Base-by-base conservation (phyloP, 306 rosid species). In the Arachis hypogaea region DNA sequence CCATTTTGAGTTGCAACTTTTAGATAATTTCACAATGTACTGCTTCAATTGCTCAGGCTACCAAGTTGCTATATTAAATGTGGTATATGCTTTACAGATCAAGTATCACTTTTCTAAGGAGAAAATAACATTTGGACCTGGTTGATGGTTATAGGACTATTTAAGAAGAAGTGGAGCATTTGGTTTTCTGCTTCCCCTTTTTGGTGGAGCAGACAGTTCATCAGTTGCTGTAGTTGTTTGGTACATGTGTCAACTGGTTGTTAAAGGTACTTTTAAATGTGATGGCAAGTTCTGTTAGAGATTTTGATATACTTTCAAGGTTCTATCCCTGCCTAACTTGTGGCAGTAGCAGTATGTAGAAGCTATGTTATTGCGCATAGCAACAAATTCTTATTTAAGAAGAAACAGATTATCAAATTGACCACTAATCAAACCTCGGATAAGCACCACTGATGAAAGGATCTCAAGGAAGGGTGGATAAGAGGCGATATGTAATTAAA, bases 161-260 rank as follows among this genome's bases (percentile, higher is more conserved):
- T 77, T 94, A 75, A 86, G 99, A 87, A 88, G 99, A 82, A 92
- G 98, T 16, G 98, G 98, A 81, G 99, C 99, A 65, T 94, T 96
- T 73, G 99, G 99, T 59, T 94, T 94, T 87, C 85, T 94, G 85
- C 98, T 94, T 69, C 99, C 99, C 64, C 96, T 94, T 69, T 94
- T 97, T 55, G 99, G 99, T 71, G 99, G 99, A 74, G 99, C 99
- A 59, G 99, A 94, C 84, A 92, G 98, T 88, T 94, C 97, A 49
- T 79, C 98, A 45, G 99, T 94, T 10, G 98, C 99, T 71, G 96
- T 97, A 11, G 89, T 94, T 78, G 99, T 92, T 76, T 98, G 98
- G 63, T 92, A 93, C 88, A 90, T 92, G 99, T 94, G 97, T 80
- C 98, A 94, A 75, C 92, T 94, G 82, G 96, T 94, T 41, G 87